Evolutionary conservation across 768 basidiomycete genomes (phyloP).

Genomic region (Lactarius sp.): DNA sequence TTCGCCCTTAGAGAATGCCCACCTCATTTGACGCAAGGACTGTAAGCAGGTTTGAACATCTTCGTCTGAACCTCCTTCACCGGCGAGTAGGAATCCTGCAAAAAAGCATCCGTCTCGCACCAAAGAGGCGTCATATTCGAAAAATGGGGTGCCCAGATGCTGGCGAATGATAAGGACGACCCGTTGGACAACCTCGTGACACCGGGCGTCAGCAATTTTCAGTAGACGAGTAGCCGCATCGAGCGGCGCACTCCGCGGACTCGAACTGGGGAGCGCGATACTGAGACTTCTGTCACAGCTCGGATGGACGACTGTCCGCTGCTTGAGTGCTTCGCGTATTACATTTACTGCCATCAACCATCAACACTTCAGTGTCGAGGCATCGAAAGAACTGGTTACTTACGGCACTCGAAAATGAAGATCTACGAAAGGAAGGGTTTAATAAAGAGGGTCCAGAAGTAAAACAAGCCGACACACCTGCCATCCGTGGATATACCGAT

Average conservation of each 20-base stretch:
- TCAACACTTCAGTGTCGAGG: constrained; percentile 1
- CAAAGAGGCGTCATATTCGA: constrained; percentile 81
- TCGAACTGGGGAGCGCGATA: constrained; percentile 25
- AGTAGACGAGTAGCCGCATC: constrained; percentile 37
- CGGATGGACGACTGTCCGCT: constrained; percentile 40
- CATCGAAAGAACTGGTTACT: constrained; percentile 34
- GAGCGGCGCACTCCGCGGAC: constrained; percentile 26
- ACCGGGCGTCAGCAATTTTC: constrained; percentile 41
- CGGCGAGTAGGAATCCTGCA: constrained; percentile 69
- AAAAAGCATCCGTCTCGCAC: constrained; percentile 90
- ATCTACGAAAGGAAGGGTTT: constrained; percentile 43
- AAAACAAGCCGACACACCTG: constrained; percentile 47
- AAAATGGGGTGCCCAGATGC: constrained; percentile 52
- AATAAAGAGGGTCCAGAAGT: constrained; percentile 11
- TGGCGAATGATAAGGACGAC: constrained; percentile 45
- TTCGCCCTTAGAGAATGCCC: constrained; percentile 72
- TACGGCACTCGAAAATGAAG: constrained; percentile 86
- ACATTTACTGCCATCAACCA: constrained; percentile 56
- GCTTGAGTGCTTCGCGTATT: constrained; percentile 77
- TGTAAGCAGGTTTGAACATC: constrained; percentile 55
- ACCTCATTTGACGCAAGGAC: constrained; percentile 77
- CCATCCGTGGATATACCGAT: constrained; percentile 79
- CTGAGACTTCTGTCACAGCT: constrained; percentile 18
- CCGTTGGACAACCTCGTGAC: constrained; percentile 42
- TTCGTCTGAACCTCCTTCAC: constrained; percentile 48